Evolutionary conservation across 2,329 filamentous ascomycete species (phyloP).

Genomic region (Proliferodiscus dingleyae): DNA sequence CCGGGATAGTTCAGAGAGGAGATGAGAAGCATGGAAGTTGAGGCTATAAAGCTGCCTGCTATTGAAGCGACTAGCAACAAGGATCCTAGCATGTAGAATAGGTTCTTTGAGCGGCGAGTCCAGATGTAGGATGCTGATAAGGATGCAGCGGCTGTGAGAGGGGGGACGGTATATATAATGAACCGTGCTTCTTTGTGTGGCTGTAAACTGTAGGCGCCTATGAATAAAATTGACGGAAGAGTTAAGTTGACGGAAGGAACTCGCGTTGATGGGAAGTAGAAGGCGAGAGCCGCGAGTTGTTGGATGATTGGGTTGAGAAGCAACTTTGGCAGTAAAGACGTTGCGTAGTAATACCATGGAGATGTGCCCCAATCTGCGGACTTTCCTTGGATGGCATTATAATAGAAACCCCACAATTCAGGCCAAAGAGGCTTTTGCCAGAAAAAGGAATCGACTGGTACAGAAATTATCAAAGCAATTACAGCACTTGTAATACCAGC

Average conservation of each 20-base stretch:
- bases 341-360: slow-evolving; percentile 83
- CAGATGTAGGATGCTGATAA: slow-evolving; percentile 69
- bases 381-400: slow-evolving; percentile 80
- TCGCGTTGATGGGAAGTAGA: slow-evolving; percentile 42
- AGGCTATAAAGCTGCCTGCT: slow-evolving; percentile 53
- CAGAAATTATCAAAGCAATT: slow-evolving; percentile 63
- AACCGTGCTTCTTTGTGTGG: slow-evolving; percentile 97
- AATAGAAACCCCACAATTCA: slow-evolving; percentile 83
- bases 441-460: slow-evolving; percentile 85
- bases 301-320: slow-evolving; percentile 71
- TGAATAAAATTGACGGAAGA: slow-evolving; percentile 65
- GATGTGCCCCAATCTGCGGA: slow-evolving; percentile 84
- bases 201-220: slow-evolving; percentile 77
- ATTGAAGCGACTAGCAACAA: slow-evolving; percentile 55
- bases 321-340: slow-evolving; percentile 73
- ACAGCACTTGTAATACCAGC: slow-evolving; percentile 61
- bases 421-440: slow-evolving; percentile 89
- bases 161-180: slow-evolving; percentile 81
- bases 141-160: slow-evolving; percentile 72
- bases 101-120: slow-evolving; percentile 57
- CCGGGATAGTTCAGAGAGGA: slow-evolving; percentile 94
- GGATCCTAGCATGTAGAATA: slow-evolving; percentile 50
- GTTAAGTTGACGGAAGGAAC: slow-evolving; percentile 46
- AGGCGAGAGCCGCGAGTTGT: slow-evolving; percentile 49
- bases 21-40: slow-evolving; percentile 64